These are phyloP conservation scores for Talaromyces marneffei DNA, from an alignment of 2,329 filamentous ascomycete species.

Conservation along the genomic window DNA sequence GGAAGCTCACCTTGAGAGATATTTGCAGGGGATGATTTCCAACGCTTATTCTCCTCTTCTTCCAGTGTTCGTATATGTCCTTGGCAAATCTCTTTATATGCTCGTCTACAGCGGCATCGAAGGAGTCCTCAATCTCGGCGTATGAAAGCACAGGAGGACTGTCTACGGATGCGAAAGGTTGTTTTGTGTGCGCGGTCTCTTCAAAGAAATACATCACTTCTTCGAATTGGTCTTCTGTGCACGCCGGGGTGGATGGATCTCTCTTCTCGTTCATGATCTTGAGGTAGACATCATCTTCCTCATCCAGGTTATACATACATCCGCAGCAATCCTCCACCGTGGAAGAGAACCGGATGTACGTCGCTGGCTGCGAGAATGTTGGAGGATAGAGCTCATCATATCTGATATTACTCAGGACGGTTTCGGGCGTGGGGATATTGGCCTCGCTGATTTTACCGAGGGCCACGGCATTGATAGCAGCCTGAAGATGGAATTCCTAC, in stretches of 20 bases:
- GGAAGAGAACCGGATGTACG: conserved; percentile 96
- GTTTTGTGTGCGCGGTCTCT: conserved; percentile 72
- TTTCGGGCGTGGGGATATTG: conserved; percentile 64
- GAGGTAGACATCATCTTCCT: conserved; percentile 81
- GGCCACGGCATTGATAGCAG: conserved; percentile 62
- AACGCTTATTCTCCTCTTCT: conserved; percentile 57
- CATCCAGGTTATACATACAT: conserved; percentile 88
- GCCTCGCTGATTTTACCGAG: conserved; percentile 58
- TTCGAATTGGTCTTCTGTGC: conserved; percentile 89
- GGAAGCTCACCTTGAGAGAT: conserved; percentile 58
- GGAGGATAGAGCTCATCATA: conserved; percentile 86
- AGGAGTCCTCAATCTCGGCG: conserved; percentile 67
- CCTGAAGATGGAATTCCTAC: conserved; percentile 93
- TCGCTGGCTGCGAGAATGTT: conserved; percentile 74
- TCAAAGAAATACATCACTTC: conserved; percentile 93
- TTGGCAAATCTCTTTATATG: conserved; percentile 59
- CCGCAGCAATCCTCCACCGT: conserved; percentile 94
- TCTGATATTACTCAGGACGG: conserved; percentile 58
- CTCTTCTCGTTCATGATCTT: conserved; percentile 76
- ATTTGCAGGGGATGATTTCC: conserved; percentile 71
- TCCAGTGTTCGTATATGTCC: conserved; percentile 88
- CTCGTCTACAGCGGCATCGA: conserved; percentile 53
- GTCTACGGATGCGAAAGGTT: conserved; percentile 85
- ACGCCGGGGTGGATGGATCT: conserved; percentile 52
- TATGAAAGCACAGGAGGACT: conserved; percentile 72